Conservation (phyloP, 495 filamentous ascomycete genomes). For the Penicillium paxilli region DNA sequence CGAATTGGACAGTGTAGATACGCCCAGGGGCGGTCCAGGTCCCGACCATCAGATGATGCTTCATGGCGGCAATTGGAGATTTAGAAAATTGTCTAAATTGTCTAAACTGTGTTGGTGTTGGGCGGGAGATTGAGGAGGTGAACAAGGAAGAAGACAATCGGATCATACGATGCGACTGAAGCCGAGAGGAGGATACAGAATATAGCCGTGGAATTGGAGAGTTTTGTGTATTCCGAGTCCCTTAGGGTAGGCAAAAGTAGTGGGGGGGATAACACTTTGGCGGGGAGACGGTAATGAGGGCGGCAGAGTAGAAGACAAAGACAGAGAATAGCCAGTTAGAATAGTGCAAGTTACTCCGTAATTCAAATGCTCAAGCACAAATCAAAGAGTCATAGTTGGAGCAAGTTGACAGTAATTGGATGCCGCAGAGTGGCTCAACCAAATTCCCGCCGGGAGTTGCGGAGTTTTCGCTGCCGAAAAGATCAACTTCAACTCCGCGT, state of each 20-base stretch:
- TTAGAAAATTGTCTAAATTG: conserved; percentile 13
- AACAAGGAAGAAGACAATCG: neutral
- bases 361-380: too few relatives aligned
- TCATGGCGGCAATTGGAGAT: conserved; percentile 49
- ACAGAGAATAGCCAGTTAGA: too few relatives aligned
- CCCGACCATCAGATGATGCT: conserved; percentile 81
- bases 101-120: too few relatives aligned
- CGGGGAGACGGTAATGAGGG: conserved; percentile 19
- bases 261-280: neutral
- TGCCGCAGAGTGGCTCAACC: neutral
- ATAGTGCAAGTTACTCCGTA: too few relatives aligned
- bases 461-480: conserved; percentile 14
- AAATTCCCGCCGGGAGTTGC: conserved; percentile 20
- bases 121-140: neutral
- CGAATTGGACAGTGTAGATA: conserved; percentile 82
- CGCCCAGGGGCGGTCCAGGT: conserved; percentile 83
- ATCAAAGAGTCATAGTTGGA: too few relatives aligned
- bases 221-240: too few relatives aligned
- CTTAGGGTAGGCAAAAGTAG: too few relatives aligned
- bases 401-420: too few relatives aligned
- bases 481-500: neutral
- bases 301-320: too few relatives aligned
- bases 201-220: conserved; percentile 10
- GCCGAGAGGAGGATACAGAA: conserved; percentile 22
- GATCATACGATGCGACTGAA: conserved; percentile 15